Base-by-base conservation (phyloP, 2,329 filamentous ascomycete species). In the Penicillium sp. region DNA sequence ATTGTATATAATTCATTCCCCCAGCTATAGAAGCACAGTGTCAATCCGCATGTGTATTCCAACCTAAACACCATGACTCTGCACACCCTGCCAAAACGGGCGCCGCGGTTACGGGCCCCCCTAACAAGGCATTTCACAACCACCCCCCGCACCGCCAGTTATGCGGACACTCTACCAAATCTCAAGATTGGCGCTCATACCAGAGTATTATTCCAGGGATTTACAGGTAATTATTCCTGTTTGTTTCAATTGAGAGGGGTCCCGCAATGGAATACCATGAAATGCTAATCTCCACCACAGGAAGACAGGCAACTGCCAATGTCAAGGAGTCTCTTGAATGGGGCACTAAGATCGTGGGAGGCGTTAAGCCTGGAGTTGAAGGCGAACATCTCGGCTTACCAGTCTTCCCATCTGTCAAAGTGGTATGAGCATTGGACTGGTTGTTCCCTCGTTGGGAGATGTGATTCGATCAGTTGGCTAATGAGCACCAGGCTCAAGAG, bases 311-410 rank as follows among this genome's bases (percentile, higher is more conserved):
- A 11, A 92, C 89, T 2, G 83, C 84, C 63, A 92, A 93, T 73
- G 89, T 89, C 32, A 83, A 84, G 71, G 88, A 92, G 70, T 90
- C 88, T 13, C 76, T 92, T 56, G 84, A 80, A 72, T 93, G 88
- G 82, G 89, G 89, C 13, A 92, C 89, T 38, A 88, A 90, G 37
- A 86, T 93, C 57, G 88, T 93, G 0, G 89, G 89, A 31, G 89
- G 89, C 26, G 88, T 92, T 18, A 90, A 85, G 51, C 89, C 89
- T 0, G 85, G 85, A 4, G 84, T 86, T 47, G 82, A 84, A 55
- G 85, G 85, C 46, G 84, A 89, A 67, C 89, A 92, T 75, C 76
- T 92, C 20, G 88, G 87, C 2, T 77, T 90, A 35, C 89, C 89
- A 1, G 81, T 92, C 1, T 77, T 91, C 20, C 86, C 88, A 1